Base-by-base conservation (phyloP, 345 rosid species). In the Trapa bicornis region DNA sequence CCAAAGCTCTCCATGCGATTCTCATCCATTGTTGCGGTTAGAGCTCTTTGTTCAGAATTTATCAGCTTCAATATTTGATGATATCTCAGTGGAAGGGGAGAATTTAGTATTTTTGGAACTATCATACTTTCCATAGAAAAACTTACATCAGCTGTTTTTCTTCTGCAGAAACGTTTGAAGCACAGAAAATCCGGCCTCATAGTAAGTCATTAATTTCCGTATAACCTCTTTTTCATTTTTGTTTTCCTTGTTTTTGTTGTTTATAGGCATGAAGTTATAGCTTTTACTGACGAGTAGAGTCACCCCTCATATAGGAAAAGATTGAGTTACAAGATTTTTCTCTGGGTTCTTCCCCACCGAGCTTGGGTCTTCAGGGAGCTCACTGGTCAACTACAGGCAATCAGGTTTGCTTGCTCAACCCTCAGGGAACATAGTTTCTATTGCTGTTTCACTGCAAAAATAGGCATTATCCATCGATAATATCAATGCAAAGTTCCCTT, bases 241-340 rank as follows among this genome's bases (percentile, higher is more conserved):
- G 66, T 68, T 35, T 1, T 10, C 65, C 38, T 67, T 63, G 35
- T 42, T 13, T 11, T 50, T 58, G 39, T 22, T 22, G 29, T 22
- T 22, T 22, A 61, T 68, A 47, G 41, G 13, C 33, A 63, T 61
- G 7, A 70, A 61, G 64, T 67, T 63, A 70, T 65, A 70, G 70
- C 64, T 68, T 33, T 37, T 64, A 61, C 67, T 68, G 33, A 41
- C 38, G 43, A 58, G 52, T 68, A 54, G 67, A 61, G 52, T 45
- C 71, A 12, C 60, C 36, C 35, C 58, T 67, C 61, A 39, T 79
- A 69, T 76, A 92, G 98, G 97, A 90, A 84, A 83, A 77, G 65
- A 68, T 91, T 58, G 97, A 94, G 73, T 65, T 94, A 58, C 75
- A 71, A 80, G 96, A 94, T 75, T 91, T 94, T 77, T 91, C 95